Percentiles rank a stretch among this genome's conserved stretches.
Conservation (phyloP, 192 early-diverging fungal species). For the Physocladia obscura region DNA sequence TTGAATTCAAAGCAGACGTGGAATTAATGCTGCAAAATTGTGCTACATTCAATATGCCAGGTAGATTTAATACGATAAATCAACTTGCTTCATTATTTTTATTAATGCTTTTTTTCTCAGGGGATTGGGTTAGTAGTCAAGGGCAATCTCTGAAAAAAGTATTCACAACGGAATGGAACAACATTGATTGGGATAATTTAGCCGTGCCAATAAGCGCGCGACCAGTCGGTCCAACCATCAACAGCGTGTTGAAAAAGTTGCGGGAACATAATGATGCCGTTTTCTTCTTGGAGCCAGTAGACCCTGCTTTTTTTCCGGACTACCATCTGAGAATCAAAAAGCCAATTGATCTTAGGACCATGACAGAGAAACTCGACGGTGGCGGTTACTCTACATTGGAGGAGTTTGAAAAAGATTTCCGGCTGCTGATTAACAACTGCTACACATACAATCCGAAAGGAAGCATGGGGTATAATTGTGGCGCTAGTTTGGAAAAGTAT, state of each 20-base stretch:
- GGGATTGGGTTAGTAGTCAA: conserved; percentile 39
- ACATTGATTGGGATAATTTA: conserved; percentile 14
- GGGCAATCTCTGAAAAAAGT: conserved; percentile 32
- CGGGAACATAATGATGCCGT: conserved; percentile 28
- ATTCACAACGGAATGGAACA: conserved; percentile 38
- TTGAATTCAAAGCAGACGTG: conserved; percentile 65
- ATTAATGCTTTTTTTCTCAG: conserved; percentile 9
- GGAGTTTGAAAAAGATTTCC: conserved; percentile 63
- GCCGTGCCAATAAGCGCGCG: neutral
- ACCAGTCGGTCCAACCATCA: conserved; percentile 6
- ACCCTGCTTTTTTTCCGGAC: conserved; percentile 39
- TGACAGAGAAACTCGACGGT: conserved; percentile 51
- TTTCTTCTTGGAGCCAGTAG: conserved; percentile 54
- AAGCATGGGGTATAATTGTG: conserved; percentile 36
- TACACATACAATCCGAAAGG: conserved; percentile 67
- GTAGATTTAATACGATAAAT: neutral
- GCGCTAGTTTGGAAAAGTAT: conserved; percentile 32
- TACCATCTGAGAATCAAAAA: conserved; percentile 54
- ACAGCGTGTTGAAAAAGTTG: conserved; percentile 30
- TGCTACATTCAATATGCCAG: conserved; percentile 68
- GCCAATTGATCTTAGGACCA: conserved; percentile 78
- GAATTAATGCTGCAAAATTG: conserved; percentile 72
- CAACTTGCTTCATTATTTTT: neutral
- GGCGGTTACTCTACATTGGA: conserved; percentile 51
- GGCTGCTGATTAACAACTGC: conserved; percentile 74